Percentiles rank a stretch among this genome's conserved stretches.
These are phyloP conservation scores for Ormosia emarginata DNA, from an alignment of 306 rosid genomes.

Conservation along the genomic window DNA sequence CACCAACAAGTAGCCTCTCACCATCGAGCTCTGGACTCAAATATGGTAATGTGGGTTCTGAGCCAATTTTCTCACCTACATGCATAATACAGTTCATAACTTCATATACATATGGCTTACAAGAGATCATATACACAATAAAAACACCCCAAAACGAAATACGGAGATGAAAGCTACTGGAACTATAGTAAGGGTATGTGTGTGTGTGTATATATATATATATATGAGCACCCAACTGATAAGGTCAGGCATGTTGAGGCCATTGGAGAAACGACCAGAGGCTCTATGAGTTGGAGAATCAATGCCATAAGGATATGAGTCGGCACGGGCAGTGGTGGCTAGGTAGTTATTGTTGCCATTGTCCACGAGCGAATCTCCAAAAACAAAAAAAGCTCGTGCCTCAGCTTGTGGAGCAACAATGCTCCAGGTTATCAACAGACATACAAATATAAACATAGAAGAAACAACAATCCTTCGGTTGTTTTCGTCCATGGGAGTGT, in stretches of 20 bases:
- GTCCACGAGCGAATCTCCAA: conserved; percentile 83
- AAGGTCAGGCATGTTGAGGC: conserved; percentile 30
- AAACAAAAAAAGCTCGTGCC: conserved; percentile 66
- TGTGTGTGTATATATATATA: neutral
- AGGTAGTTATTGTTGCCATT: conserved; percentile 77
- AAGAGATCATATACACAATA: neutral
- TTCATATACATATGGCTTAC: neutral
- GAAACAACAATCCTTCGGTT: neutral
- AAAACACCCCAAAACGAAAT: neutral
- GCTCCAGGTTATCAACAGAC: neutral
- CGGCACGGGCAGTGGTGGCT: conserved; percentile 80
- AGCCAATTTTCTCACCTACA: conserved; percentile 63
- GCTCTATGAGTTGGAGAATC: conserved; percentile 25
- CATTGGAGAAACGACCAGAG: conserved; percentile 34
- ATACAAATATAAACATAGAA: neutral
- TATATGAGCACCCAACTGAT: conserved; percentile 8
- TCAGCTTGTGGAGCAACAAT: conserved; percentile 14
- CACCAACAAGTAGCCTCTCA: conserved; percentile 57
- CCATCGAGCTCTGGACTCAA: conserved; percentile 65
- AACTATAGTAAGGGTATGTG: neutral
- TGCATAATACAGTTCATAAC: neutral
- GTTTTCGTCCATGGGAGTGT: conserved; percentile 8
- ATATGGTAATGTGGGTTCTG: conserved; percentile 66
- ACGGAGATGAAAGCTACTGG: neutral
- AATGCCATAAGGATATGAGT: conserved; percentile 71